Conservation (phyloP, 768 basidiomycete species). For the Phaffia australis region DNA sequence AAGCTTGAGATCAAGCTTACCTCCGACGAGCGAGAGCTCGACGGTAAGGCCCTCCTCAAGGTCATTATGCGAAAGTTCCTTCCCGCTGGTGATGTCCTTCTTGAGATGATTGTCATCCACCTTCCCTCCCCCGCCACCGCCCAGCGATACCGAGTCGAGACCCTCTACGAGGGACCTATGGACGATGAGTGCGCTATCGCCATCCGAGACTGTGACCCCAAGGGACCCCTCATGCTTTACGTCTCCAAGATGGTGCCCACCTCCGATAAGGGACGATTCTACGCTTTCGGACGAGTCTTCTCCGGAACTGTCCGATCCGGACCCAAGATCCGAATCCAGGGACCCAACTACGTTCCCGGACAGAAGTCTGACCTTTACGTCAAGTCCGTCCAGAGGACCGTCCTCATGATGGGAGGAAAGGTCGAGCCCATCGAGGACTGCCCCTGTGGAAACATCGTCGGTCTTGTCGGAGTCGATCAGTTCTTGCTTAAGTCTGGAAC, state of each 20-base stretch:
- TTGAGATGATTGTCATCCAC: conserved; percentile 99
- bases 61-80: conserved; percentile 98
- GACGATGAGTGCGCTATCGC: conserved; percentile 98
- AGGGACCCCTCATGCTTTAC: conserved; percentile 91
- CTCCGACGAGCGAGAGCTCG: conserved; percentile 78
- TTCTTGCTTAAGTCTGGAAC: conserved; percentile 99
- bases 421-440: conserved; percentile 99
- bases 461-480: conserved; percentile 99
- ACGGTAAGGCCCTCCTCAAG: conserved; percentile 93
- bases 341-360: conserved; percentile 95
- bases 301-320: conserved; percentile 93
- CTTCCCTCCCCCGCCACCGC: conserved; percentile 94
- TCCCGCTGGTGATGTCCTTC: conserved; percentile 91
- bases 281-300: conserved; percentile 99
- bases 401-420: conserved; percentile 99
- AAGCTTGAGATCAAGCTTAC: conserved; percentile 91
- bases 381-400: conserved; percentile 96
- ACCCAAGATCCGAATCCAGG: conserved; percentile 98
- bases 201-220: conserved; percentile 96
- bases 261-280: conserved; percentile 99
- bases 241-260: conserved; percentile 99
- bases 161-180: conserved; percentile 99
- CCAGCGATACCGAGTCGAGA: conserved; percentile 97
- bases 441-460: conserved; percentile 95
- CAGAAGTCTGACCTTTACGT: conserved; percentile 97